Evolutionary conservation across 2,329 filamentous ascomycete genomes (phyloP).

Genomic region (Alternaria metachromatica): DNA sequence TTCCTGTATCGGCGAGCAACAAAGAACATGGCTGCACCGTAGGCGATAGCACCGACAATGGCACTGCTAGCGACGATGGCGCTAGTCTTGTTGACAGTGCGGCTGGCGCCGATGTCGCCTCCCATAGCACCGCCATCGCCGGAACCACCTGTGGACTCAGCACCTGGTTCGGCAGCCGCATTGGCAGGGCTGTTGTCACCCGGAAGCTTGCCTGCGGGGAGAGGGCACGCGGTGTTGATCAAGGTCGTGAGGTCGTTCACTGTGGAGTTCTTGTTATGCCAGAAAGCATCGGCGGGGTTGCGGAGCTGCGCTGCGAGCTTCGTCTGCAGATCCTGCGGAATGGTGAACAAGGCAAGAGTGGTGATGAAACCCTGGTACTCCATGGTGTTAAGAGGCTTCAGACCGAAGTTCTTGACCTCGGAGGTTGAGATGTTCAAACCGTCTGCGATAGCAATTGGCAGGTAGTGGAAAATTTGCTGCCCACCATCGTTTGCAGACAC

Average conservation of each 20-base stretch:
- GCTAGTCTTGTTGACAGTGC: slow-evolving; percentile 68
- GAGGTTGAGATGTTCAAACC: slow-evolving; percentile 60
- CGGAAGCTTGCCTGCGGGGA: slow-evolving; percentile 58
- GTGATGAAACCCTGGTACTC: slow-evolving; percentile 77
- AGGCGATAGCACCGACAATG: slow-evolving; percentile 79
- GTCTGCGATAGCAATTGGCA: slow-evolving; percentile 74
- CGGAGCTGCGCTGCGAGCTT: slow-evolving; percentile 72
- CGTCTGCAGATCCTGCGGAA: slow-evolving; percentile 55
- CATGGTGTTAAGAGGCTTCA: slow-evolving; percentile 79
- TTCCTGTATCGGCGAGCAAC: slow-evolving; percentile 89
- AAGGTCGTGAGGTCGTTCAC: slow-evolving; percentile 75
- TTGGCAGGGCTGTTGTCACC: slow-evolving; percentile 50
- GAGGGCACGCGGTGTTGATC: slow-evolving; percentile 83
- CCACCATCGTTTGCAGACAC: slow-evolving; percentile 75
- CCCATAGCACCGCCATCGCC: slow-evolving; percentile 59
- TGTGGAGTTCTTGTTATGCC: slow-evolving; percentile 71
- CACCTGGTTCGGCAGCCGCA: slow-evolving; percentile 49
- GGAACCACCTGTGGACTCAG: slow-evolving; percentile 38
- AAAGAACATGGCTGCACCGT: slow-evolving; percentile 93
- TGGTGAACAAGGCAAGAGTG: slow-evolving; percentile 68
- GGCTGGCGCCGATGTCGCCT: slow-evolving; percentile 58
- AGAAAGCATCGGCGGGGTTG: slow-evolving; percentile 74
- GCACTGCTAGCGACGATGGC: slow-evolving; percentile 77
- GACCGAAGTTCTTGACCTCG: slow-evolving; percentile 70
- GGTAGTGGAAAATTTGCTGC: slow-evolving; percentile 81